These are phyloP conservation scores for Edaphochlamys debaryana DNA, from an alignment of 139 green algal species.

Conservation along the genomic window DNA sequence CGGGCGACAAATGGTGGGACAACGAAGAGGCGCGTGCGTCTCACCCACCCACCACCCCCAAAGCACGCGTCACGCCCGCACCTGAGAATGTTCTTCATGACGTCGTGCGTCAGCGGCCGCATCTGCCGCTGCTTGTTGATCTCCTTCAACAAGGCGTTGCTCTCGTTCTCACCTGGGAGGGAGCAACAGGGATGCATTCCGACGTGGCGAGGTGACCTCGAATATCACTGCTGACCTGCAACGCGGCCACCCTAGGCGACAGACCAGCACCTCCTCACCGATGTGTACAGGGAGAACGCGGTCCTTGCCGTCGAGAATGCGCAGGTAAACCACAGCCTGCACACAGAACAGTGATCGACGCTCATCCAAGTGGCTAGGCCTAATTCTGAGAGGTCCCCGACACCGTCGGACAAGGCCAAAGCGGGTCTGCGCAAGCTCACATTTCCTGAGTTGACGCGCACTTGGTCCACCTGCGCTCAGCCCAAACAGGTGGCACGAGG, in stretches of 20 bases:
- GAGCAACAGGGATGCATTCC: neutral
- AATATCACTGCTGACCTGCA: no score
- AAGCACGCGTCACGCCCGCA: no score
- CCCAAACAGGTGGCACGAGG: neutral
- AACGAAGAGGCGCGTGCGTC: no score
- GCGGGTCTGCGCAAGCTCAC: neutral
- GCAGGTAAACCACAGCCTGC: conserved; percentile 51
- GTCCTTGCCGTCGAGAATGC: conserved; percentile 42
- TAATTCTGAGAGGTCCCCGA: no score
- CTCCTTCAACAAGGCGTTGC: conserved; percentile 61
- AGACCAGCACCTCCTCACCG: no score
- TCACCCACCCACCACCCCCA: no score
- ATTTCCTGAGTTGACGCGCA: conserved; percentile 38
- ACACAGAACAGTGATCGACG: no score
- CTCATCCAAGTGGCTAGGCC: no score
- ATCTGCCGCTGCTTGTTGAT: conserved; percentile 53
- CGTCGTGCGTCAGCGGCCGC: conserved; percentile 70
- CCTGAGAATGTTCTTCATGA: conserved; percentile 65
- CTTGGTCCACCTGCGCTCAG: conserved; percentile 44
- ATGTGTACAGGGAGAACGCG: conserved; percentile 53
- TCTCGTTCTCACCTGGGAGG: conserved; percentile 59
- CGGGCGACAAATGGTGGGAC: no score
- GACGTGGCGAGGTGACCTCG: no score
- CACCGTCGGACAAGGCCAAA: neutral
- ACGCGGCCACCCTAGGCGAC: no score